Conservation (phyloP, 345 rosid species). For the Eucalyptus tenuipes region DNA sequence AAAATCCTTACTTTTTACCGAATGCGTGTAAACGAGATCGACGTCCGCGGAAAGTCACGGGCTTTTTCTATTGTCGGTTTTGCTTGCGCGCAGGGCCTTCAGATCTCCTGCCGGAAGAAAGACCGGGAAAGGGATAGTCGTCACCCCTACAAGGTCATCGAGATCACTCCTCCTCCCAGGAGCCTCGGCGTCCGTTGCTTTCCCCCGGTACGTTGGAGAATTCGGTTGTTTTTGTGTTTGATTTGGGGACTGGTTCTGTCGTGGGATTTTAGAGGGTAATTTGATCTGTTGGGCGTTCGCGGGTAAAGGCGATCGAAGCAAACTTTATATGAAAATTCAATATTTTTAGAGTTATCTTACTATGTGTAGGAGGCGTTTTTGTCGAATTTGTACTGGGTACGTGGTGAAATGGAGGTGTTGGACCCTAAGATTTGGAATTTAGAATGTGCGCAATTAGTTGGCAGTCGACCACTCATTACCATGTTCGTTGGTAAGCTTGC, state of each 20-base stretch:
- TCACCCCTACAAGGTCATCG: constrained; percentile 75
- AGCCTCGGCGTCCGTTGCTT: constrained; percentile 82
- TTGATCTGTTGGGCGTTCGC: neutral
- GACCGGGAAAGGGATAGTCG: constrained; percentile 48
- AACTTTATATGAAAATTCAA: neutral
- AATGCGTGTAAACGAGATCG: neutral
- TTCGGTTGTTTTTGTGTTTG: neutral
- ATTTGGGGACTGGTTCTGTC: neutral
- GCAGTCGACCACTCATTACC: neutral
- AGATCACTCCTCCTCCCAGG: constrained; percentile 93
- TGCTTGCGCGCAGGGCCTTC: constrained; percentile 16
- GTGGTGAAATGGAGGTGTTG: neutral
- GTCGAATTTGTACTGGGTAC: neutral
- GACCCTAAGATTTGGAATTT: neutral
- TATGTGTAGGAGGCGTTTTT: neutral
- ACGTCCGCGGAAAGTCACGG: neutral
- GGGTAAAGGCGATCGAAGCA: neutral
- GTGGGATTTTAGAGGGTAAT: neutral
- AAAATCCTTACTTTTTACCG: neutral
- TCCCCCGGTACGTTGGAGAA: constrained; percentile 39
- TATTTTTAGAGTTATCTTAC: neutral
- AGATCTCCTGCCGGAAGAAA: constrained; percentile 56
- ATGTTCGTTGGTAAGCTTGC: neutral
- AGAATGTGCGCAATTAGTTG: neutral
- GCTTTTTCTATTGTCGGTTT: neutral